Percentiles rank a stretch among this genome's conserved stretches.
These are phyloP conservation scores for Penicillium cataractarum DNA, from an alignment of 495 filamentous ascomycete genomes.

Conservation along the genomic window DNA sequence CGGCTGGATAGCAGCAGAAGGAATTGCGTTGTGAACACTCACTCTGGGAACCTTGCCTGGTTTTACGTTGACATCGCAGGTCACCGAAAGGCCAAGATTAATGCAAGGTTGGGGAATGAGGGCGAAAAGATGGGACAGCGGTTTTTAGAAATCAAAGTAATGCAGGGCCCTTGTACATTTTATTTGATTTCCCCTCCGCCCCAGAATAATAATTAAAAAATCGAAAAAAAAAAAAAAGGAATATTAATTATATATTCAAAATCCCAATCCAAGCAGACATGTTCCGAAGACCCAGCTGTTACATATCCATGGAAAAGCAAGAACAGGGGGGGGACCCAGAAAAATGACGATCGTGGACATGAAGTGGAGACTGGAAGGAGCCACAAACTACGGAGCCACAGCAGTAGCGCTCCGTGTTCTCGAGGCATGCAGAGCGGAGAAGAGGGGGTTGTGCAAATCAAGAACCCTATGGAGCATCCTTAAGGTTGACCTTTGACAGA, in stretches of 20 bases:
- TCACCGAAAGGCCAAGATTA: slow-evolving; percentile 27
- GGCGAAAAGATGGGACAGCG: slow-evolving; percentile 23
- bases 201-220: slow-evolving; percentile 2
- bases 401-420: slow-evolving; percentile 15
- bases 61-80: slow-evolving; percentile 34
- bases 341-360: slow-evolving; percentile 49
- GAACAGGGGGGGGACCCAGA: slow-evolving; percentile 41
- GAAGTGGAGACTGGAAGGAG: slow-evolving; percentile 35
- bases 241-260: slow-evolving; percentile 11
- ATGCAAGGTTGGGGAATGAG: slow-evolving; percentile 39
- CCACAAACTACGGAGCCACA: slow-evolving; percentile 39
- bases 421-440: slow-evolving; percentile 34
- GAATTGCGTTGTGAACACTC: slow-evolving; percentile 11
- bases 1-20: neutral
- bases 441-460: slow-evolving; percentile 25
- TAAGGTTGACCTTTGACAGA: slow-evolving; percentile 46
- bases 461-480: slow-evolving; percentile 28
- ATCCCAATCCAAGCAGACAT: slow-evolving; percentile 22
- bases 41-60: slow-evolving; percentile 26
- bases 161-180: slow-evolving; percentile 34
- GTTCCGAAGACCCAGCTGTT: slow-evolving; percentile 28
- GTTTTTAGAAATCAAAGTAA: slow-evolving; percentile 25
- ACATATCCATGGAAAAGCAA: slow-evolving; percentile 39
- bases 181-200: slow-evolving; percentile 11
- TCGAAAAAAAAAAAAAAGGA: neutral